Conservation (phyloP, 192 early-diverging fungal genomes). For the Gorgonomyces haynaldii region DNA sequence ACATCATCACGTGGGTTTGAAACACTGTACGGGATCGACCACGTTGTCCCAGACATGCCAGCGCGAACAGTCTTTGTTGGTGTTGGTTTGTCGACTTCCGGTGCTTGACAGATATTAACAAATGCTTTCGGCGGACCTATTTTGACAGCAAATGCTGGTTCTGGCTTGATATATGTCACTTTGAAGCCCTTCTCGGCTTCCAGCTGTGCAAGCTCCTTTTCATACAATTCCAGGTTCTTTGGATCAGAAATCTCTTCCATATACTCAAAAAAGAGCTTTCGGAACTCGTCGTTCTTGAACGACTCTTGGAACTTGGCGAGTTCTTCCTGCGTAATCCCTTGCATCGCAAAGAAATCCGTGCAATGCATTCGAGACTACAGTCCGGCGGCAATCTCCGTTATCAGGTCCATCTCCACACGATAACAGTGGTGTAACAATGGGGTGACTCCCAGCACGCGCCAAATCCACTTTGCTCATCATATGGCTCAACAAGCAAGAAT, state of each 20-base stretch:
- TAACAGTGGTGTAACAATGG: no score
- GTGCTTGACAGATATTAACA: conserved; percentile 37
- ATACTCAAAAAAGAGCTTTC: conserved; percentile 40
- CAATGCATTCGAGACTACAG: no score
- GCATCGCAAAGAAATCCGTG: no score
- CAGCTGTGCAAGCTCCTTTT: conserved; percentile 33
- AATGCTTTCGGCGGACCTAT: conserved; percentile 35
- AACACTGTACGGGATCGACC: conserved; percentile 46
- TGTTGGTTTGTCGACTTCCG: conserved; percentile 25
- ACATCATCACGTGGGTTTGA: conserved; percentile 26
- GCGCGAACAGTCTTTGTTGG: conserved; percentile 8
- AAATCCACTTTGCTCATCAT: no score
- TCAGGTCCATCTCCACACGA: no score
- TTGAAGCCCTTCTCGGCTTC: conserved; percentile 41
- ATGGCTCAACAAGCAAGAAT: conserved; percentile 14
- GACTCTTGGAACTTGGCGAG: conserved; percentile 32
- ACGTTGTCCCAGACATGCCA: conserved; percentile 20
- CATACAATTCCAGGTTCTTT: conserved; percentile 38
- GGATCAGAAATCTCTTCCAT: conserved; percentile 49
- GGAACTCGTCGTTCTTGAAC: conserved; percentile 41
- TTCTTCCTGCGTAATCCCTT: no score
- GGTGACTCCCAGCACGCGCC: no score
- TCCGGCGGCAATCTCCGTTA: no score
- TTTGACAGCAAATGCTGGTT: conserved; percentile 32
- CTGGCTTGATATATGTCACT: conserved; percentile 39